These are phyloP conservation scores for Bombardia bombarda DNA, from an alignment of 495 filamentous ascomycete genomes.

Conservation along the genomic window DNA sequence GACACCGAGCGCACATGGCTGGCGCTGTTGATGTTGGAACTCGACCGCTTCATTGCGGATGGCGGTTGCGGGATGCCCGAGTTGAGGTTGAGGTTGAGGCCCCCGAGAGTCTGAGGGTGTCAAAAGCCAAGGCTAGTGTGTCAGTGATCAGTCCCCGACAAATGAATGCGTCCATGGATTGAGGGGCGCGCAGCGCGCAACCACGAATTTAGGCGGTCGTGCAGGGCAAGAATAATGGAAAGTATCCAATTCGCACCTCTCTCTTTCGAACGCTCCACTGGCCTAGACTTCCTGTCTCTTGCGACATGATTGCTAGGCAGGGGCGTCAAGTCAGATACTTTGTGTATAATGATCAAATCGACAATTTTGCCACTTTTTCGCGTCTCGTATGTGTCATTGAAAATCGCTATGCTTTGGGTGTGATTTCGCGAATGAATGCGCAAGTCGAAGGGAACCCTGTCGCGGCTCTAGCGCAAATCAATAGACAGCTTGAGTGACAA, in stretches of 20 bases:
- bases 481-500: too few species aligned
- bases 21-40: constrained; percentile 58
- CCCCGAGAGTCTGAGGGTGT: constrained; percentile 60
- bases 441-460: not conserved
- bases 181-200: not conserved
- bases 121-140: constrained; percentile 2
- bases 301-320: constrained; percentile 52
- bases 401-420: not conserved
- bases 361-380: not conserved
- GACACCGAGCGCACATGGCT: constrained; percentile 71
- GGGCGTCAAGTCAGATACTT: not conserved
- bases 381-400: not conserved
- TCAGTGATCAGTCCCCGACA: not conserved
- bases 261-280: constrained; percentile 66
- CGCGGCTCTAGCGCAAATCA: not conserved
- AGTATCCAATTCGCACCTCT: constrained; percentile 46
- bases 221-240: not conserved
- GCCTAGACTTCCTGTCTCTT: constrained; percentile 65
- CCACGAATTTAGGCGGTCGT: not conserved
- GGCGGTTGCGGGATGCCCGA: constrained; percentile 77
- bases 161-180: not conserved
- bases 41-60: constrained; percentile 95
- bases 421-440: not conserved
- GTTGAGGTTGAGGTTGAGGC: constrained; percentile 67
- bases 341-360: not conserved